Base-by-base conservation (phyloP, 2,329 filamentous ascomycete genomes). In the Cyphellophora attinorum region DNA sequence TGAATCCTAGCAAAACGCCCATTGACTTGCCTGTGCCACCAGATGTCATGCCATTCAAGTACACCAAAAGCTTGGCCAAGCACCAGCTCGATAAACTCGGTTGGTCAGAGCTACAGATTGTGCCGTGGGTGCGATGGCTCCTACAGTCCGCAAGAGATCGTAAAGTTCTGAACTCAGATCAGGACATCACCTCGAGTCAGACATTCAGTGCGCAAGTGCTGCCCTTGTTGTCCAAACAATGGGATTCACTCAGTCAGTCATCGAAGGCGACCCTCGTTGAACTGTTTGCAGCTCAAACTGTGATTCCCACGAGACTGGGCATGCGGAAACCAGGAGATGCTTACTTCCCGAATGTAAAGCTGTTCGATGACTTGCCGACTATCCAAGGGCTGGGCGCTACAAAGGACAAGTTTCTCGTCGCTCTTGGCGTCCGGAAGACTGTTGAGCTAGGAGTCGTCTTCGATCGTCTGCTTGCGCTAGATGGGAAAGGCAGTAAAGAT, bases 361-460 rank as follows among this genome's bases (percentile, higher is more conserved):
- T 98, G 1, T 98, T 98, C 51, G 86, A 95, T 42, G 91, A 98
- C 54, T 66, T 98, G 11, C 88, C 91, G 0, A 79, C 81, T 10
- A 77, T 96, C 2, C 74, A 79, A 44, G 76, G 75, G 10, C 76
- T 88, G 28, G 76, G 80, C 27, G 75, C 78, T 19, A 74, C 95
- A 10, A 96, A 95, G 54, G 89, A 96, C 29, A 95, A 93, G 55
- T 84, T 98, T 42, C 60, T 98, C 28, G 63, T 72, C 3, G 74
- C 83, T 2, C 66, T 98, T 19, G 89, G 91, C 3, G 88, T 98
- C 16, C 78, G 91, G 39, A 96, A 96, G 62, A 98, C 91, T 0
- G 79, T 98, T 13, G 91, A 98, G 48, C 65, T 98, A 2, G 85
- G 85, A 19, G 89, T 93, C 18, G 93, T 98, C 18, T 96, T 98